Conservation (phyloP, 129 eudicot genomes). For the Smallanthus sonchifolius region DNA sequence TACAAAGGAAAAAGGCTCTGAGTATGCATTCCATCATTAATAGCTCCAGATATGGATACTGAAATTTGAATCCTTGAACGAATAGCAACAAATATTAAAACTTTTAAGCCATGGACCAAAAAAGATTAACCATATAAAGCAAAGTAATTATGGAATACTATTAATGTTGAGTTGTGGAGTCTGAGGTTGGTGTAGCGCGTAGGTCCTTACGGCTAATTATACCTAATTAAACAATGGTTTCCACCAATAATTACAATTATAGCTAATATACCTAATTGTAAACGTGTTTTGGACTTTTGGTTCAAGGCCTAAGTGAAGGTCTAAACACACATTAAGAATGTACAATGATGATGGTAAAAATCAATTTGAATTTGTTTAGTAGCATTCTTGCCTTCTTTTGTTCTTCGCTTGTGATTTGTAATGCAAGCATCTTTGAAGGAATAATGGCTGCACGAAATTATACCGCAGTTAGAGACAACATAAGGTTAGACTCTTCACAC, state of each 20-base stretch:
- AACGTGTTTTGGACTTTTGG: slow-evolving; percentile 7
- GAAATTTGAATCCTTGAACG: slow-evolving; percentile 64
- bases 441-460: slow-evolving; percentile 62
- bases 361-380: slow-evolving; percentile 4
- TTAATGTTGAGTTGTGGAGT: not conserved
- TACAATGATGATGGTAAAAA: slow-evolving; percentile 2
- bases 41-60: slow-evolving; percentile 56
- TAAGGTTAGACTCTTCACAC: not conserved
- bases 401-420: slow-evolving; percentile 74
- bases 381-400: slow-evolving; percentile 52
- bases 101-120: not conserved
- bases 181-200: not conserved
- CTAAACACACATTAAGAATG: not conserved
- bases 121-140: not conserved
- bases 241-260: not conserved
- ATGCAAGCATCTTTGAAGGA: slow-evolving; percentile 80
- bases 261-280: not conserved
- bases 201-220: too few relatives aligned
- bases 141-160: not conserved
- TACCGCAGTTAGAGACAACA: slow-evolving; percentile 25
- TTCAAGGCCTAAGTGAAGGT: not conserved
- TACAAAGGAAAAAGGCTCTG: slow-evolving; percentile 62
- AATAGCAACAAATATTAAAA: slow-evolving; percentile 6
- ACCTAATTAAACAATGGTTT: not conserved
- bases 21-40: slow-evolving; percentile 41